Evolutionary conservation across 1,284 basidiomycete genomes (phyloP).

Genomic region (Trametes polyzona): DNA sequence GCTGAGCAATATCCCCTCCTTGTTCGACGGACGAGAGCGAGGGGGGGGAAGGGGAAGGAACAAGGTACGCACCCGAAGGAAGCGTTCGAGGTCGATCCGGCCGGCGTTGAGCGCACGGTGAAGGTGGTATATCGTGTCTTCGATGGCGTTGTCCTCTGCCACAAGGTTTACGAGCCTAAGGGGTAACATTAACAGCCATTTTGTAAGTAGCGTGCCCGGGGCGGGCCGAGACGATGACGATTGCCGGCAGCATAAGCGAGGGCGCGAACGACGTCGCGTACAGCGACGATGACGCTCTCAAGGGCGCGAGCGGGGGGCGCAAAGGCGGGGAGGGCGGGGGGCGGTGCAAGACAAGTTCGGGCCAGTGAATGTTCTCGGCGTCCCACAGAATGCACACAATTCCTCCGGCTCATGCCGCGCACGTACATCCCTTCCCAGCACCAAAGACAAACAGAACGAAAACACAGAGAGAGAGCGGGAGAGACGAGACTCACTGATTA

Average conservation of each 20-base stretch:
- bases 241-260: background rate
- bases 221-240: too few relatives aligned
- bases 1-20: too few relatives aligned
- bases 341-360: conserved; percentile 1
- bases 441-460: background rate
- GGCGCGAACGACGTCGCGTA: too few relatives aligned
- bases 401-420: too few relatives aligned
- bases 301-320: background rate
- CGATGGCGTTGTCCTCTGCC: conserved; percentile 98
- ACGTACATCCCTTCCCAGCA: too few relatives aligned
- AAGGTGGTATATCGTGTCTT: conserved; percentile 97
- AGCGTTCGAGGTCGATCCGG: conserved; percentile 89
- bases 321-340: conserved; percentile 13
- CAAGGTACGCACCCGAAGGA: conserved; percentile 72
- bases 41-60: background rate
- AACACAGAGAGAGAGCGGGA: background rate
- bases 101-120: conserved; percentile 93
- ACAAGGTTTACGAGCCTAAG: conserved; percentile 91
- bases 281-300: too few relatives aligned
- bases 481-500: conserved; percentile 78
- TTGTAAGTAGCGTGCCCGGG: background rate
- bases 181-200: background rate
- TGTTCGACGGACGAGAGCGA: background rate
- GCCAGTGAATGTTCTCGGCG: conserved; percentile 12
- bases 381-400: background rate